Conservation (phyloP, 495 filamentous ascomycete genomes). For the Neurospora discreta region DNA sequence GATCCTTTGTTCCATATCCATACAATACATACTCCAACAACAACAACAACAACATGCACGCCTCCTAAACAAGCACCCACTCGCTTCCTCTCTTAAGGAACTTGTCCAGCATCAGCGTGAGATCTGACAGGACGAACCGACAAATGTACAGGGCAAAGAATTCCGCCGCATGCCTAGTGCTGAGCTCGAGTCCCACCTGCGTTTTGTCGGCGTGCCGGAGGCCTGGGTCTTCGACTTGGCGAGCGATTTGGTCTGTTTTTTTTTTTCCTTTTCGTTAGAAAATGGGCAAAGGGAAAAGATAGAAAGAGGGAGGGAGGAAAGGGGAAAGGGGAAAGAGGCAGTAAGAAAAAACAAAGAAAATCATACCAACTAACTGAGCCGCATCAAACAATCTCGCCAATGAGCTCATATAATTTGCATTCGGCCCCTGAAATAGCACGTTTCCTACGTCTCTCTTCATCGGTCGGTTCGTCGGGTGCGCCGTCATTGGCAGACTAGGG, state of each 20-base stretch:
- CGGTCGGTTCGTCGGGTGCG: conserved; percentile 45
- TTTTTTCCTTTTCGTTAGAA: neutral
- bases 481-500: conserved; percentile 74
- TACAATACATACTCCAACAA: neutral
- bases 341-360: conserved; percentile 17
- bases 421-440: conserved; percentile 66
- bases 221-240: conserved; percentile 89
- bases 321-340: neutral
- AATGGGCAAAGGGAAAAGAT: neutral
- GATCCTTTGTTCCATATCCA: neutral
- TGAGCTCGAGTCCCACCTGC: conserved; percentile 87
- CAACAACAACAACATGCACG: too few species aligned
- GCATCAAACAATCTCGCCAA: conserved; percentile 90
- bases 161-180: conserved; percentile 86
- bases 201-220: conserved; percentile 69
- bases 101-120: conserved; percentile 84
- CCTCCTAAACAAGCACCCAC: conserved; percentile 57
- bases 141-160: conserved; percentile 97
- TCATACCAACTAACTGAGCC: conserved; percentile 83
- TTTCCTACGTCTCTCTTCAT: conserved; percentile 57
- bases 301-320: neutral
- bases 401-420: conserved; percentile 81
- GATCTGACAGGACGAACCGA: conserved; percentile 79
- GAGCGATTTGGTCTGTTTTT: conserved; percentile 77
- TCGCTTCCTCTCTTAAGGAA: conserved; percentile 93